Evolutionary conservation across 805 yeast genomes (phyloP).

Genomic region (Yamadazyma insecticola): DNA sequence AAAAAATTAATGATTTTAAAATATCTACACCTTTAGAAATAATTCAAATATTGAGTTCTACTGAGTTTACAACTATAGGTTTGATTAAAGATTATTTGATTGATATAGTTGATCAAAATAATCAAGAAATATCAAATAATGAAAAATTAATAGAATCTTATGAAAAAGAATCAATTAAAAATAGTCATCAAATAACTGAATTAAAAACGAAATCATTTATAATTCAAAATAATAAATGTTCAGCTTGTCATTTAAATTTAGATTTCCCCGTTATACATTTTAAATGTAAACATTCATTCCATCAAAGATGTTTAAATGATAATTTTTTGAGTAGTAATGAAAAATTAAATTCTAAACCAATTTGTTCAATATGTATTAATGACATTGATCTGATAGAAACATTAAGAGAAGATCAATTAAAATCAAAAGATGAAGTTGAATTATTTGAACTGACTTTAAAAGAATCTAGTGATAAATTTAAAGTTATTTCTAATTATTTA

Average conservation of each 20-base stretch:
- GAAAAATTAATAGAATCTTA: constrained; percentile 63
- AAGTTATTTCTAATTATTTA: constrained; percentile 71
- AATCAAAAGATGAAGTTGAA: constrained; percentile 57
- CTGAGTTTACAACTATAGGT: constrained; percentile 61
- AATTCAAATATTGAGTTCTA: constrained; percentile 57
- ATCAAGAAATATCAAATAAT: constrained; percentile 65
- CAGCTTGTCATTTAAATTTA: constrained; percentile 57
- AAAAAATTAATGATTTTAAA: constrained; percentile 46
- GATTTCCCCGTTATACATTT: constrained; percentile 82
- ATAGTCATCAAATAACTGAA: constrained; percentile 49
- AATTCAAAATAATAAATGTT: constrained; percentile 60
- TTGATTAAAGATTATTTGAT: constrained; percentile 65
- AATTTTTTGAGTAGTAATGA: constrained; percentile 20
- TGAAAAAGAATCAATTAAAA: constrained; percentile 56
- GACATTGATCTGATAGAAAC: constrained; percentile 64
- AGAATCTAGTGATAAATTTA: constrained; percentile 59
- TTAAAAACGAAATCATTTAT: constrained; percentile 44
- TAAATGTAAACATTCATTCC: constrained; percentile 82
- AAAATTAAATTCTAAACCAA: constrained; percentile 6
- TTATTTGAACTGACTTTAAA: constrained; percentile 55
- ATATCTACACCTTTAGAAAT: constrained; percentile 73
- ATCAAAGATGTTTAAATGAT: constrained; percentile 69
- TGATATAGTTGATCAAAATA: constrained; percentile 54
- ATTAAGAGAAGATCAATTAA: constrained; percentile 55
- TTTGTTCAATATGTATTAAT: constrained; percentile 75